Percentiles rank a stretch among this genome's conserved stretches.
These are phyloP conservation scores for Davidsoniella eucalypti DNA, from an alignment of 2,329 filamentous ascomycete genomes.

Conservation along the genomic window DNA sequence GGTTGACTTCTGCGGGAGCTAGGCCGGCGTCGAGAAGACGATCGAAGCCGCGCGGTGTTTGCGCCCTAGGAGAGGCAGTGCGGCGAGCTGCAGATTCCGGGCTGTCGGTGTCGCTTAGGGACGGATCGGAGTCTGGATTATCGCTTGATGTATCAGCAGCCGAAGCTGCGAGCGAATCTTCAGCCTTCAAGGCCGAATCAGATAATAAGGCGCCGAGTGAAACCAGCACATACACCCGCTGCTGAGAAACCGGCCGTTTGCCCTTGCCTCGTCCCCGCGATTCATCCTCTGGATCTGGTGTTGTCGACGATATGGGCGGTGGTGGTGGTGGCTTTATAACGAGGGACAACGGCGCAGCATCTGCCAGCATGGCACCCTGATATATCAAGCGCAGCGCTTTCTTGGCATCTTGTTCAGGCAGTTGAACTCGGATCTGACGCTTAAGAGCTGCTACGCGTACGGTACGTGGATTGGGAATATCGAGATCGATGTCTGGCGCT, in stretches of 20 bases:
- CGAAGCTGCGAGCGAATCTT: background rate
- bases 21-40: constrained; percentile 69
- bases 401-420: constrained; percentile 43
- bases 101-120: too few relatives aligned
- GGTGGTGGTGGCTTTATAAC: constrained; percentile 26
- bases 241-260: constrained; percentile 15
- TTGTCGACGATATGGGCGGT: constrained; percentile 2
- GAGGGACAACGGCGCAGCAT: constrained; percentile 46
- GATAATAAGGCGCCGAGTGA: background rate
- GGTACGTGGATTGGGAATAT: constrained; percentile 48
- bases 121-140: too few relatives aligned
- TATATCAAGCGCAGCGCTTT: constrained; percentile 78
- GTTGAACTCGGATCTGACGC: constrained; percentile 57
- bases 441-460: constrained; percentile 69
- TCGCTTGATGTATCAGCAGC: too few relatives aligned
- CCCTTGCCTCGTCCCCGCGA: constrained; percentile 17
- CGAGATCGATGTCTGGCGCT: constrained; percentile 66
- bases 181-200: background rate
- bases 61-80: background rate
- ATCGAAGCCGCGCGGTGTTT: constrained; percentile 60
- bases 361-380: constrained; percentile 69
- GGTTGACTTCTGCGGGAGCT: constrained; percentile 64
- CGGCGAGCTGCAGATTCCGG: constrained; percentile 16
- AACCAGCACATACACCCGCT: constrained; percentile 7
- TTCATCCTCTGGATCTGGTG: too few relatives aligned